Evolutionary conservation across 805 yeast species (phyloP).

Genomic region (Ogataea neopini): DNA sequence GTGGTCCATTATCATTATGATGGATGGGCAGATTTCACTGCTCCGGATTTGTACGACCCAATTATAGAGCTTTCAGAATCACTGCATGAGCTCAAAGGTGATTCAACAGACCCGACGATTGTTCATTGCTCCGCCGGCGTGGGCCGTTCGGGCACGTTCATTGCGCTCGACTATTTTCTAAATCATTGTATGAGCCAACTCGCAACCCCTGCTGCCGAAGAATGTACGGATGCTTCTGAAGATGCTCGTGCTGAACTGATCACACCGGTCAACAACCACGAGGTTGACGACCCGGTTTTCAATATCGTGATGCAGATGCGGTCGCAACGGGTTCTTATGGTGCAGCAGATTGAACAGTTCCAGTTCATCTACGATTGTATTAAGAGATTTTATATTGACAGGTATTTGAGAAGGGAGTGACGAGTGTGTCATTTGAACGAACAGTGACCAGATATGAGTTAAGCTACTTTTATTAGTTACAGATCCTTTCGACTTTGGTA

Average conservation of each 20-base stretch:
- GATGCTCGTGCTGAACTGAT: constrained; percentile 18
- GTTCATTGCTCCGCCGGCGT: constrained; percentile 65
- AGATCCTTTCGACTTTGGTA: too few species aligned
- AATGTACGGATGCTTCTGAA: constrained; percentile 14
- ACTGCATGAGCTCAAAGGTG: constrained; percentile 14
- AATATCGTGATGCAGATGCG: constrained; percentile 46
- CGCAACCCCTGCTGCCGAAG: not conserved
- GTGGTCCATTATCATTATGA: constrained; percentile 41
- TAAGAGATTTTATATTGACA: constrained; percentile 20
- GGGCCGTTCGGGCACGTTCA: constrained; percentile 57
- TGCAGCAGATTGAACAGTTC: constrained; percentile 52
- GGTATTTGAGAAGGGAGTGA: constrained; percentile 8
- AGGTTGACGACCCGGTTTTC: constrained; percentile 41
- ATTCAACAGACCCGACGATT: constrained; percentile 29
- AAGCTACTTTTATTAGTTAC: too few species aligned
- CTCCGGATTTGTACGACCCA: constrained; percentile 39
- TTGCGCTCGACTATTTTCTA: constrained; percentile 44
- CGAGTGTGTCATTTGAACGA: too few species aligned
- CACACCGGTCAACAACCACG: constrained; percentile 23
- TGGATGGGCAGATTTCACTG: constrained; percentile 47
- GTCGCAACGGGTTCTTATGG: constrained; percentile 54
- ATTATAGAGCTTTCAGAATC: constrained; percentile 26
- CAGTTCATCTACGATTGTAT: constrained; percentile 48
- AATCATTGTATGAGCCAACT: constrained; percentile 17
- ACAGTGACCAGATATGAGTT: too few species aligned